Percentiles rank a stretch among this genome's conserved stretches.
phyloP scores from a whole-genome alignment of 305 asterid genomes.

The Andrographis paniculata region DNA sequence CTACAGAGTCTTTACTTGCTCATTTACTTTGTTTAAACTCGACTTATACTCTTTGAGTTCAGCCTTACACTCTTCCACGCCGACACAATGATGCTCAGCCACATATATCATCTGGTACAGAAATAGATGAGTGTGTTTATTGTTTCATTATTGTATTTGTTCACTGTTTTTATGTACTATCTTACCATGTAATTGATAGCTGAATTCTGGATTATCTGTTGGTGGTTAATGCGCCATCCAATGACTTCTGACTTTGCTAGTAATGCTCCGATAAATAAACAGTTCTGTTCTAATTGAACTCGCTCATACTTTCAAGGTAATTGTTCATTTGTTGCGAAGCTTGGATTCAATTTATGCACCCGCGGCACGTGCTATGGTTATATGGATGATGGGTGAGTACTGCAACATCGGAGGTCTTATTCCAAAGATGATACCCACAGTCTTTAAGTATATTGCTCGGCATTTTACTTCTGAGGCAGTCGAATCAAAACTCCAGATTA shows the following conservation, averaged over 20 bases:
- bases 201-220: not conserved
- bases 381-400: conserved; percentile 97
- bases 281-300: conserved; percentile 3
- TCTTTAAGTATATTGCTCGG: conserved; percentile 64
- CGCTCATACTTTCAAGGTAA: conserved; percentile 45
- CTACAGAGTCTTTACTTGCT: too few relatives aligned
- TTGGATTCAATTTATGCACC: conserved; percentile 72
- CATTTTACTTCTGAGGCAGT: conserved; percentile 61
- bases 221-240: not conserved
- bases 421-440: conserved; percentile 57
- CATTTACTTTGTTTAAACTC: not conserved
- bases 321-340: conserved; percentile 64
- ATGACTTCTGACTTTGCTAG: conserved; percentile 1
- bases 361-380: conserved; percentile 81
- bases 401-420: conserved; percentile 48
- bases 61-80: conserved; percentile 1
- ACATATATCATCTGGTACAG: not conserved
- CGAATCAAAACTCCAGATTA: conserved; percentile 85
- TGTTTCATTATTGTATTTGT: not conserved
- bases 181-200: not conserved
- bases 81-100: conserved; percentile 2
- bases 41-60: conserved; percentile 4
- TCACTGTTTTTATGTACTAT: not conserved
- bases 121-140: not conserved
- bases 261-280: not conserved